Base-by-base conservation (phyloP, 148 eudicot genomes). In the Cornus suecica region DNA sequence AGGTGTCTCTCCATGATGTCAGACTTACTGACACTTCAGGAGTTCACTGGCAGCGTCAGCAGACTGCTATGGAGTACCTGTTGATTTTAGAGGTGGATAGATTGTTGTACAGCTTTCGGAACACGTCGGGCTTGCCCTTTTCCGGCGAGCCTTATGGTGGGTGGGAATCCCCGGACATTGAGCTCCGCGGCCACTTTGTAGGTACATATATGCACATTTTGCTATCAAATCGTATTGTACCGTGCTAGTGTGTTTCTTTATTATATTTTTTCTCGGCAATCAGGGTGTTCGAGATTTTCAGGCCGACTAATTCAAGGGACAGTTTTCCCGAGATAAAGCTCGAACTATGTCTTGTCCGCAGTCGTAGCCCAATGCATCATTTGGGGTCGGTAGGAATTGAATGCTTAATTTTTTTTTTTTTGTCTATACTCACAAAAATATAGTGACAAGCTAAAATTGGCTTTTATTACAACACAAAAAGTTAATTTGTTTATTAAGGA, bases 131-230 rank as follows among this genome's bases (percentile, higher is more conserved):
- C 51, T 83, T 95, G 84, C 72, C 84, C 15, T 84, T 92, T 1
- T 84, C 84, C 9, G 97, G 97, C 37, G 29, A 28, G 66, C 83
- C 97, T 0, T 95, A 92, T 80, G 94, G 91, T 51, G 99, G 97
- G 3, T 95, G 99, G 99, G 99, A 95, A 86, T 84, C 28, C 9
- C 90, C 89, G 4, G 30, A 68, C 27, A 14, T 67, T 10, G 91
- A 95, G 81, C 94, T 95, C 71, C 90, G 99, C 6, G 99, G 99
- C 20, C 99, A 95, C 82, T 92, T 95, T 84, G 97, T 94, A 34
- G 97, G 99, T 94, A 29, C 51, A 1, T 2, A 1, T 45, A 11
- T 5, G 2, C 2, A 5, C 5, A 32, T 32, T 32, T 32, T 6
- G 1, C 9, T 45, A 11, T 13, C 9, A 1, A 45, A 41, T 45